Conservation (phyloP, 495 filamentous ascomycete species). For the Aspergillus affinis region DNA sequence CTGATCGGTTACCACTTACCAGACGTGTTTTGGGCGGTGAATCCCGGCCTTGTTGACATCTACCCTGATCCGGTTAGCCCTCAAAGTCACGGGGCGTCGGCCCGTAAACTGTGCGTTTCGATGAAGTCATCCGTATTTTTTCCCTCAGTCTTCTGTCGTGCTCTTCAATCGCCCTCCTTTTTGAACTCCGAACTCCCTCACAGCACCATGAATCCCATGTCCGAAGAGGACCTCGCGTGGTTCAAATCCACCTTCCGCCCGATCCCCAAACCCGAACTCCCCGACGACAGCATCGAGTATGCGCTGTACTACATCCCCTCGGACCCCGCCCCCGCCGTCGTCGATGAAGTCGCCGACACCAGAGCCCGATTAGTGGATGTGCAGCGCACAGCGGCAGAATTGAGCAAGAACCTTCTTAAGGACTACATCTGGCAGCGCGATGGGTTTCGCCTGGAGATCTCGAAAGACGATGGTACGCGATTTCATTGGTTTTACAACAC, state of each 20-base stretch:
- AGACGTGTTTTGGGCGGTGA: constrained; percentile 45
- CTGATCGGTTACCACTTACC: constrained; percentile 11
- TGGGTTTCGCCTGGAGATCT: constrained; percentile 61
- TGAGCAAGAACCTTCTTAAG: constrained; percentile 62
- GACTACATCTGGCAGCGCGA: constrained; percentile 97
- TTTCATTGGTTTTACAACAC: neutral
- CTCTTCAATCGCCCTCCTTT: neutral
- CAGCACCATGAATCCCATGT: constrained; percentile 42
- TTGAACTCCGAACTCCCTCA: neutral
- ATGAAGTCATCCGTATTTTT: constrained; percentile 39
- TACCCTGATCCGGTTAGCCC: constrained; percentile 37
- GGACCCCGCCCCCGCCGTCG: constrained; percentile 39
- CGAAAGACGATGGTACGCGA: constrained; percentile 57
- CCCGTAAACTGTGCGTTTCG: constrained; percentile 27
- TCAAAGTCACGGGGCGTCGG: constrained; percentile 20
- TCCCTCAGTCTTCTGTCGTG: neutral
- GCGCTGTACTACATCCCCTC: constrained; percentile 65
- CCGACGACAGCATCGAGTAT: constrained; percentile 89
- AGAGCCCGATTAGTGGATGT: constrained; percentile 66
- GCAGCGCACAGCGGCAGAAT: constrained; percentile 61
- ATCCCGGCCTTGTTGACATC: constrained; percentile 39
- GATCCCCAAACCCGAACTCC: constrained; percentile 67
- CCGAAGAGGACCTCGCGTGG: constrained; percentile 49
- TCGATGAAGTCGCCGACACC: constrained; percentile 52
- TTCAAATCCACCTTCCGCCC: constrained; percentile 50